Conservation (phyloP, 371 early-diverging fungal species). For the Lichtheimia hyalospora region DNA sequence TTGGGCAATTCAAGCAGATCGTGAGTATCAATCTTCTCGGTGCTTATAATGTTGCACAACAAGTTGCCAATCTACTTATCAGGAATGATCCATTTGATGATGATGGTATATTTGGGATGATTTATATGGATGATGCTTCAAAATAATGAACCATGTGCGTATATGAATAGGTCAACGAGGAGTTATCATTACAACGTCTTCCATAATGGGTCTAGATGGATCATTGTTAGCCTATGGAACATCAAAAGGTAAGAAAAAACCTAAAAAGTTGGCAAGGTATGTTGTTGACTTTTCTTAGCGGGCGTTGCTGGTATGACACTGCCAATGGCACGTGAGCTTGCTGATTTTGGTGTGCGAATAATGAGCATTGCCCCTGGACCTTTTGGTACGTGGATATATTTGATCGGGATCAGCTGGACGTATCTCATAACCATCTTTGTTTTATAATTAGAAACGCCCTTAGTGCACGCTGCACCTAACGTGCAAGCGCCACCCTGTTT, state of each 20-base stretch:
- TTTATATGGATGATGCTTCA: neutral
- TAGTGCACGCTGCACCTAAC: conserved; percentile 8
- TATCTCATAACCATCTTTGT: neutral
- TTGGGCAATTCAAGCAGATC: conserved; percentile 46
- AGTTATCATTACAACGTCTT: conserved; percentile 56
- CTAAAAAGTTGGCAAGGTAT: neutral
- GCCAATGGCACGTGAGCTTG: conserved; percentile 60
- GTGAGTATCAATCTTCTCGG: conserved; percentile 57
- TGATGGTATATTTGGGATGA: conserved; percentile 23
- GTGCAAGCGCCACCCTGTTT: conserved; percentile 11
- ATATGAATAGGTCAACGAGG: conserved; percentile 50
- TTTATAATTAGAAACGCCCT: conserved; percentile 32
- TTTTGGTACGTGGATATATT: conserved; percentile 35
- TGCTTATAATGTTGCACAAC: conserved; percentile 59
- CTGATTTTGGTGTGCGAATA: conserved; percentile 54
- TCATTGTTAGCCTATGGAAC: conserved; percentile 50
- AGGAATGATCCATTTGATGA: conserved; percentile 35
- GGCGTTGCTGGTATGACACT: conserved; percentile 61
- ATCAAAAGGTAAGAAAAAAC: conserved; percentile 49
- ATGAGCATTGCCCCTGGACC: conserved; percentile 63
- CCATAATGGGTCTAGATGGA: conserved; percentile 58
- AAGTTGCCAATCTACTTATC: conserved; percentile 49
- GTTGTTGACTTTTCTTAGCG: conserved; percentile 15
- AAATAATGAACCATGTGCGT: neutral
- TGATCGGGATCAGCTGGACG: neutral